These are phyloP conservation scores for Pelargonium myrrhifolium DNA, from an alignment of 441 rosid species.

Conservation along the genomic window DNA sequence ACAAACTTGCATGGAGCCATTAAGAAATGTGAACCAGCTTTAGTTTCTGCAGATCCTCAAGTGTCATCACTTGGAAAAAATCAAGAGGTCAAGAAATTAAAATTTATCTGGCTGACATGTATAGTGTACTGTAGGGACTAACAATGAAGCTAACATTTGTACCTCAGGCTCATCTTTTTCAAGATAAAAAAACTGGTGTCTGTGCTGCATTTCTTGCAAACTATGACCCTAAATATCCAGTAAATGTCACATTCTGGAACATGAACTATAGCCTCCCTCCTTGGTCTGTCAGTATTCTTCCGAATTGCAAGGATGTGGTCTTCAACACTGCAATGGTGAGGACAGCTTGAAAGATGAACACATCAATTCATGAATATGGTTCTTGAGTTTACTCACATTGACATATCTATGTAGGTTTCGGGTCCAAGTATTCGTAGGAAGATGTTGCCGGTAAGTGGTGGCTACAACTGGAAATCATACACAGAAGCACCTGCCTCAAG, in stretches of 20 bases:
- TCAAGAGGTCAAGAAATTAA: slow-evolving; percentile 47
- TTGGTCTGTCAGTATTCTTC: slow-evolving; percentile 48
- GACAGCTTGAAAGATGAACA: not conserved
- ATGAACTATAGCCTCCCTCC: slow-evolving; percentile 28
- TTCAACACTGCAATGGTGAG: slow-evolving; percentile 39
- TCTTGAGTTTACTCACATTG: not conserved
- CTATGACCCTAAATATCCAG: slow-evolving; percentile 19
- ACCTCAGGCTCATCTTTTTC: not conserved
- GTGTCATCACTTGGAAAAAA: slow-evolving; percentile 36
- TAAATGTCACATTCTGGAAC: slow-evolving; percentile 25
- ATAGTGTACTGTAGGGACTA: no score
- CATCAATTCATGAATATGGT: not conserved
- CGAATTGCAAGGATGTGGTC: slow-evolving; percentile 27
- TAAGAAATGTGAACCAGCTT: slow-evolving; percentile 45
- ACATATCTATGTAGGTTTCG: slow-evolving; percentile 19
- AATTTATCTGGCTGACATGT: no score
- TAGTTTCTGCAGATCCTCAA: slow-evolving; percentile 39
- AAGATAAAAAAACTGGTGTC: slow-evolving; percentile 4
- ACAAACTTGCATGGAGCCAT: slow-evolving; percentile 44
- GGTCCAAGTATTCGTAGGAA: no score
- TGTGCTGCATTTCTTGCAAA: slow-evolving; percentile 42
- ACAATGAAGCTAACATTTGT: slow-evolving; percentile 6
- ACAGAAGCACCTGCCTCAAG: not conserved
- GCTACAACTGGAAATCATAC: no score
- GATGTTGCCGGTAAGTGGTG: no score